These are phyloP conservation scores for Phoma sp. DNA, from an alignment of 2,329 filamentous ascomycete species.

Conservation along the genomic window DNA sequence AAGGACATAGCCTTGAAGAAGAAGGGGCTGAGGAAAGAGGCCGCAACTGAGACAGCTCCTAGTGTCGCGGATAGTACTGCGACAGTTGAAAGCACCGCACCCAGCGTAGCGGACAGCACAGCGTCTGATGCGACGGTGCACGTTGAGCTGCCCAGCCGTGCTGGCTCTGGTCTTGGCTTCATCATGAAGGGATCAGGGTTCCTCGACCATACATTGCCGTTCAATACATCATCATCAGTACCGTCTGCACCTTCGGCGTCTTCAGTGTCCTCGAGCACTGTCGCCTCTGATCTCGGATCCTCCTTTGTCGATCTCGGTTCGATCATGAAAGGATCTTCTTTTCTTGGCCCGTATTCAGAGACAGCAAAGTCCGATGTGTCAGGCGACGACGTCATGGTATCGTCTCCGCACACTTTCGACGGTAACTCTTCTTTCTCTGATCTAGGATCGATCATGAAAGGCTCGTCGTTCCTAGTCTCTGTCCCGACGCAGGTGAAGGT, in stretches of 20 bases:
- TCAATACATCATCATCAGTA: neutral
- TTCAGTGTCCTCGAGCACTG: conserved; percentile 1
- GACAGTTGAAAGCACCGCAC: conserved; percentile 2
- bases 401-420: neutral
- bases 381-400: neutral
- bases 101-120: conserved; percentile 19
- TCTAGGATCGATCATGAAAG: conserved; percentile 36
- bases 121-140: conserved; percentile 21
- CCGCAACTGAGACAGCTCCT: conserved; percentile 6
- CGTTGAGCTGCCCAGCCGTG: conserved; percentile 14
- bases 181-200: conserved; percentile 38
- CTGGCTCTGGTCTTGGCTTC: conserved; percentile 29
- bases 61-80: conserved; percentile 11
- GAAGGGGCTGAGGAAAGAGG: conserved; percentile 47
- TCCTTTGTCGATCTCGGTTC: conserved; percentile 24
- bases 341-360: conserved; percentile 12
- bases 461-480: conserved; percentile 27
- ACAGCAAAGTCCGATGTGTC: conserved; percentile 4
- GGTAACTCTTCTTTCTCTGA: conserved; percentile 10
- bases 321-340: conserved; percentile 36
- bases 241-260: neutral
- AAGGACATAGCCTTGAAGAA: conserved; percentile 59
- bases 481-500: conserved; percentile 5
- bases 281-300: conserved; percentile 10
- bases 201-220: neutral